Evolutionary conservation across 805 yeast species (phyloP), one percentile per base, ranked within the genome.

Genomic region (Schizosaccharomyces octosporus): DNA sequence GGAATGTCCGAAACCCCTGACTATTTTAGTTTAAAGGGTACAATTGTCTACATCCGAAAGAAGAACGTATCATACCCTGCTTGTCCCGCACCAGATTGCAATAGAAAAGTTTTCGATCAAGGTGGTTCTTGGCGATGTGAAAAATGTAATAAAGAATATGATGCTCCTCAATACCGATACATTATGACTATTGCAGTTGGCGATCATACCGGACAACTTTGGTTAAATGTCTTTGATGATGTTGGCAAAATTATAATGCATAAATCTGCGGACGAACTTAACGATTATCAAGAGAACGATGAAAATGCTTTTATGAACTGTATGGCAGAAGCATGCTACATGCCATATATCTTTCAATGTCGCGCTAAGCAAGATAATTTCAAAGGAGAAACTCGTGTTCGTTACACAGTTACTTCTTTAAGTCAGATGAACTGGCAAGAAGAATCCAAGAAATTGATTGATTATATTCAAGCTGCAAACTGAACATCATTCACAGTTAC

Each of bases 61-160:
- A 94, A 87, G 64, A 84, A 79, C 66, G 81, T 89, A 70, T 80
- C 86, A 59, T 93, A 93, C 71, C 95, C 97, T 17, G 93, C 97
- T 7, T 93, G 98, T 73, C 74, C 78, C 43, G 75, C 78, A 59
- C 83, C 81, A 58, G 81, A 78, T 51, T 93, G 98, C 75, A 83
- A 83, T 70, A 82, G 88, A 69, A 93, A 93, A 72, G 87, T 88
- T 39, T 86, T 86, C 68, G 82, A 79, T 62, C 76, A 80, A 41
- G 83, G 80, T 68, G 87, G 65, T 41, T 61, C 84, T 15, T 89
- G 95, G 95, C 81, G 95, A 71, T 93, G 98, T 75, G 97, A 89
- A 70, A 84, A 84, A 70, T 89, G 97, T 77, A 83, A 86, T 67
- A 75, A 79, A 62, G 79, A 79, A 64, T 83, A 80, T 68, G 75